phyloP scores from a whole-genome alignment of 2,329 filamentous ascomycete genomes.

The Sporothrix luriei region DNA sequence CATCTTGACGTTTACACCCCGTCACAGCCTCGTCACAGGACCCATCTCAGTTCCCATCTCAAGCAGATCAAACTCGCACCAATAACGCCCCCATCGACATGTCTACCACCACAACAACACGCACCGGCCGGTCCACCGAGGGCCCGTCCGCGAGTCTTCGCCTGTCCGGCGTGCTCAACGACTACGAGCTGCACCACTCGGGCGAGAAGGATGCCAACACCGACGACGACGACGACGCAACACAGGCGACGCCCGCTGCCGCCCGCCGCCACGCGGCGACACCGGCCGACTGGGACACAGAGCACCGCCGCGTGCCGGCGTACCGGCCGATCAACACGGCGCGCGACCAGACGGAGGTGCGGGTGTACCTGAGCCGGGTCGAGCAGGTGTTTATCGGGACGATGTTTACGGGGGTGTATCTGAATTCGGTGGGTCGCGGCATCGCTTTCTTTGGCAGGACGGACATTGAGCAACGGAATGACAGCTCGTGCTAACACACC shows the following conservation, averaged over 20 bases:
- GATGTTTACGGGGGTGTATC: not conserved
- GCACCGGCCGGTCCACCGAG: not conserved
- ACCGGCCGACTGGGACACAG: not conserved
- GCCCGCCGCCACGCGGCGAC: slow-evolving; percentile 35
- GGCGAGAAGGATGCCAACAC: not conserved
- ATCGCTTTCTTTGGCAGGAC: too few species aligned
- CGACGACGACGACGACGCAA: not conserved
- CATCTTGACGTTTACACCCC: too few species aligned
- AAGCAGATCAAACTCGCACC: too few species aligned
- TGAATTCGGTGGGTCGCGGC: not conserved
- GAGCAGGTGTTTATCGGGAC: slow-evolving; percentile 16
- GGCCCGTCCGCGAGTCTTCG: not conserved
- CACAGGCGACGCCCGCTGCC: not conserved
- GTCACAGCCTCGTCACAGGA: too few species aligned
- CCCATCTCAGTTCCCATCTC: too few species aligned
- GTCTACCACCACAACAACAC: not conserved
- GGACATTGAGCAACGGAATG: too few species aligned
- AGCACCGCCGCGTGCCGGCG: slow-evolving; percentile 1
- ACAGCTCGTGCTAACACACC: not conserved
- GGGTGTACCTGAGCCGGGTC: not conserved
- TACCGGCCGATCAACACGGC: slow-evolving; percentile 3
- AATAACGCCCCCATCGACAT: too few species aligned
- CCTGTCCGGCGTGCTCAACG: not conserved
- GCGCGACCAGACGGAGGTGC: slow-evolving; percentile 7
- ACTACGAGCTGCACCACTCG: slow-evolving; percentile 3